Percentiles rank a stretch among this genome's conserved stretches.
These are phyloP conservation scores for Yarrowia osloensis DNA, from an alignment of 805 yeast species.

Conservation along the genomic window DNA sequence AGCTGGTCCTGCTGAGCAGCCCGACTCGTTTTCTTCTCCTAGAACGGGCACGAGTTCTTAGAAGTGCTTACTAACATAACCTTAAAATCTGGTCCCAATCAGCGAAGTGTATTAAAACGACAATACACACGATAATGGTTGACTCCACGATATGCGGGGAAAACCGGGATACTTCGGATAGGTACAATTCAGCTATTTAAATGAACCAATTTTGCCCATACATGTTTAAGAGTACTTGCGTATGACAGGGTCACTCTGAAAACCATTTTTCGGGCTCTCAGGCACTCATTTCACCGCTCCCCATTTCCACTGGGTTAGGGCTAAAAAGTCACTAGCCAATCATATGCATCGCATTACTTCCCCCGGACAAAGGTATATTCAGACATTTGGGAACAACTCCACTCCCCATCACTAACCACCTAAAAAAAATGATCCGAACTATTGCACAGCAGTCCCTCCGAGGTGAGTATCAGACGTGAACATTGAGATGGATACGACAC, in stretches of 20 bases:
- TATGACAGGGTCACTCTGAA: too few species aligned
- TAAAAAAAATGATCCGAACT: constrained; percentile 29
- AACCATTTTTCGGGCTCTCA: too few species aligned
- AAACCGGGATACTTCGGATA: constrained; percentile 11
- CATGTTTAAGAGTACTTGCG: too few species aligned
- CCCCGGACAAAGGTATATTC: constrained; percentile 26
- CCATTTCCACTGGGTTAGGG: constrained; percentile 9
- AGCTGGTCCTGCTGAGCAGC: too few species aligned
- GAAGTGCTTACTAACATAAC: not conserved
- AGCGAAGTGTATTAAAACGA: constrained; percentile 4
- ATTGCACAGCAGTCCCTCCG: constrained; percentile 30
- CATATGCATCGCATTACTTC: constrained; percentile 24
- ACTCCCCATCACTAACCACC: constrained; percentile 16
- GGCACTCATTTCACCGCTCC: not conserved
- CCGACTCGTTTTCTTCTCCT: too few species aligned
- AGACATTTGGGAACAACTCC: constrained; percentile 15
- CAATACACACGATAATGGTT: constrained; percentile 12
- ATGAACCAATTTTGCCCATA: too few species aligned
- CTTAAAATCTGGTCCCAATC: not conserved
- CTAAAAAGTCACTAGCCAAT: constrained; percentile 20
- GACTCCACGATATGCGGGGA: constrained; percentile 22
- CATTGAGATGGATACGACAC: not conserved
- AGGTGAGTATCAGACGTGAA: constrained; percentile 16
- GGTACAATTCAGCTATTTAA: not conserved
- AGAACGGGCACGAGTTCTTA: too few species aligned